phyloP scores from a whole-genome alignment of 1,284 basidiomycete species.

The Stygiomarasmius scandens region DNA sequence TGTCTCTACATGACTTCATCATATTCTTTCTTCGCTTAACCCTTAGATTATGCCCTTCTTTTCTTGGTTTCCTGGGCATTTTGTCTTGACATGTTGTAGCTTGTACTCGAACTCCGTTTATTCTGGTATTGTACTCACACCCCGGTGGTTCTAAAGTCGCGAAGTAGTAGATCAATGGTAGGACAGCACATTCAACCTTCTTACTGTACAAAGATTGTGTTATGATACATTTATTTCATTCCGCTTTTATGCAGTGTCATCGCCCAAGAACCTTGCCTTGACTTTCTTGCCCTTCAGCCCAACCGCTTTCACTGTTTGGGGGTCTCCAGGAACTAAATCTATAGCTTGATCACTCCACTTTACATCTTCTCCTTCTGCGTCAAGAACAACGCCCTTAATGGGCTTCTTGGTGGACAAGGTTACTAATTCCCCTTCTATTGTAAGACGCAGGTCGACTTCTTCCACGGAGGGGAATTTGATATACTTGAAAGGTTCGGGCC shows the following conservation, averaged over 20 bases:
- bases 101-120: not conserved
- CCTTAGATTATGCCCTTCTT: not conserved
- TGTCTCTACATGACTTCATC: slow-evolving; percentile 3
- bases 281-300: slow-evolving; percentile 71
- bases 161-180: slow-evolving; percentile 8
- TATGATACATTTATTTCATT: not conserved
- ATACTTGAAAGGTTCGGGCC: slow-evolving; percentile 92
- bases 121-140: slow-evolving; percentile 11
- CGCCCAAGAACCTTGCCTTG: slow-evolving; percentile 71
- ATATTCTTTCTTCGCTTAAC: not conserved
- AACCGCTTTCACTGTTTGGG: slow-evolving; percentile 63
- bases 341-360: slow-evolving; percentile 87
- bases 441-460: slow-evolving; percentile 58
- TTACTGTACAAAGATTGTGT: slow-evolving; percentile 3
- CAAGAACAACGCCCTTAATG: slow-evolving; percentile 84
- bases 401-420: slow-evolving; percentile 66
- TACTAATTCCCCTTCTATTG: slow-evolving; percentile 63
- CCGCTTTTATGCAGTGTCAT: slow-evolving; percentile 60
- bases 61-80: not conserved
- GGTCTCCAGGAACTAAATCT: slow-evolving; percentile 84
- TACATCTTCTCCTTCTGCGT: slow-evolving; percentile 70
- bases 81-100: not conserved
- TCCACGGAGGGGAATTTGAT: slow-evolving; percentile 73
- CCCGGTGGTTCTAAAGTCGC: not conserved
- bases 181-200: slow-evolving; percentile 1